A percentile compares a stretch with the other conserved stretches of the same genome.
These are phyloP conservation scores for Paecilomyces sp. DNA, from an alignment of 2,329 filamentous ascomycete genomes.

Conservation along the genomic window DNA sequence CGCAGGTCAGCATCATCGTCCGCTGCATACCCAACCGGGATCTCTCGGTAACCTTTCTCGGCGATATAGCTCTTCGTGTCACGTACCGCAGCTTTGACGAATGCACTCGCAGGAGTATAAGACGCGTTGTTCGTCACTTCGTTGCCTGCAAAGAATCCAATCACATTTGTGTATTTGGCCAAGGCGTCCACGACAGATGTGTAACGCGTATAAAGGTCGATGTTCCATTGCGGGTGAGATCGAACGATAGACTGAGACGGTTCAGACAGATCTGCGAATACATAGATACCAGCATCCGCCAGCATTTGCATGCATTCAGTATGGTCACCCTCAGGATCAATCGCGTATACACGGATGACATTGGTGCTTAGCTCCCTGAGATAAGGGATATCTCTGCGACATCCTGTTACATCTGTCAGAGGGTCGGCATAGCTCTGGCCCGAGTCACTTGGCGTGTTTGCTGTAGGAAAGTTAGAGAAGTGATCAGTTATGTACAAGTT, in stretches of 20 bases:
- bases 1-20: slow-evolving; percentile 65
- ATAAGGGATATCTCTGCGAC: slow-evolving; percentile 75
- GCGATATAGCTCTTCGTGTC: slow-evolving; percentile 81
- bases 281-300: slow-evolving; percentile 78
- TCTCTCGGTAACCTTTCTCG: slow-evolving; percentile 57
- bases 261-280: slow-evolving; percentile 80
- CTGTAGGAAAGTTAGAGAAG: slow-evolving; percentile 15
- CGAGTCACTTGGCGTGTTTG: slow-evolving; percentile 55
- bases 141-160: slow-evolving; percentile 96
- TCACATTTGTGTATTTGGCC: slow-evolving; percentile 72
- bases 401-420: slow-evolving; percentile 61
- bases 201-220: slow-evolving; percentile 69
- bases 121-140: slow-evolving; percentile 81
- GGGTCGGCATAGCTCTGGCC: slow-evolving; percentile 65
- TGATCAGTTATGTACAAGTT: slow-evolving; percentile 2
- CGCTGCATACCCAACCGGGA: slow-evolving; percentile 56
- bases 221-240: slow-evolving; percentile 67
- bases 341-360: slow-evolving; percentile 84
- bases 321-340: slow-evolving; percentile 73
- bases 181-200: slow-evolving; percentile 72
- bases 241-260: slow-evolving; percentile 78
- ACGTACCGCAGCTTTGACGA: slow-evolving; percentile 39
- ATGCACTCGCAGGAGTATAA: slow-evolving; percentile 76
- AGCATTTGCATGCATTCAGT: slow-evolving; percentile 74
- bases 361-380: slow-evolving; percentile 75